Conservation (phyloP, 805 yeast species). For the Candida vartiovaarae region DNA sequence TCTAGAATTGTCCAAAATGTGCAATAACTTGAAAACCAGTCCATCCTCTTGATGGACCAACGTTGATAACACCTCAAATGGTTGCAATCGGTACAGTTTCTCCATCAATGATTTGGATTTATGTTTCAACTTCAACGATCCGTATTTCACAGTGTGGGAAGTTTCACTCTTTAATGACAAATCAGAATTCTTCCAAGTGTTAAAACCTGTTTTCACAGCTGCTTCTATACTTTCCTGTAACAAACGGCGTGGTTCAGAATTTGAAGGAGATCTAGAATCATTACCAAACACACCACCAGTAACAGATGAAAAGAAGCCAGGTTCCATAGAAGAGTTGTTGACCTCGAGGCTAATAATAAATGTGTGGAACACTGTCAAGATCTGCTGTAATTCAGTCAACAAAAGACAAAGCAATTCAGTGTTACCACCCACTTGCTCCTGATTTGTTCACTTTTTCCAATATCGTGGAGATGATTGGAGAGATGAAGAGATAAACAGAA, state of each 20-base stretch:
- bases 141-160: slow-evolving; percentile 27
- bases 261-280: no score
- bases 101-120: slow-evolving; percentile 62
- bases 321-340: slow-evolving; percentile 34
- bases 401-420: slow-evolving; percentile 39
- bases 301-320: slow-evolving; percentile 44
- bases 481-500: slow-evolving; percentile 19
- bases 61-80: slow-evolving; percentile 65
- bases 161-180: background rate
- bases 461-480: slow-evolving; percentile 16
- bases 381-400: slow-evolving; percentile 57
- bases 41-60: slow-evolving; percentile 33
- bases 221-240: slow-evolving; percentile 47
- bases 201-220: slow-evolving; percentile 46
- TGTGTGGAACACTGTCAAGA: slow-evolving; percentile 37
- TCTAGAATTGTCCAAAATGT: slow-evolving; percentile 77
- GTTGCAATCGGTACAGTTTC: slow-evolving; percentile 56
- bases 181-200: slow-evolving; percentile 71
- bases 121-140: slow-evolving; percentile 57
- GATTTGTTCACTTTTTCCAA: slow-evolving; percentile 16
- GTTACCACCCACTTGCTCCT: slow-evolving; percentile 23
- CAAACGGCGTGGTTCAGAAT: slow-evolving; percentile 8
- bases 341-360: slow-evolving; percentile 47
- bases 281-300: slow-evolving; percentile 67
- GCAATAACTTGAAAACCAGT: slow-evolving; percentile 53